Evolutionary conservation across 352 stramenopile genomes (phyloP).

Genomic region (Blastocystis sp.): DNA sequence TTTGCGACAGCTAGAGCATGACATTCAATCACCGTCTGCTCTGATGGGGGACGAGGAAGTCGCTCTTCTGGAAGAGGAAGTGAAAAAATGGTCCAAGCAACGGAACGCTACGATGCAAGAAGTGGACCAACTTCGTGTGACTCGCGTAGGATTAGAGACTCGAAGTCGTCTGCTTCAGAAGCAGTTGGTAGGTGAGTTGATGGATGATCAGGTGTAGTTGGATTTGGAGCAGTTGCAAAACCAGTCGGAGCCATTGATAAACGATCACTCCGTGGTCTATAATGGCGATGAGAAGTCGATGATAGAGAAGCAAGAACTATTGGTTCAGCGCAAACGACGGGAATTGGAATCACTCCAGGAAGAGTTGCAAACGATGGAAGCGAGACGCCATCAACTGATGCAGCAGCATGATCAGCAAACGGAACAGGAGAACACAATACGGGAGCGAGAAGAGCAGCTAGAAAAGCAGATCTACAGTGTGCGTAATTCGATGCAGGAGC

Average conservation of each 20-base stretch:
- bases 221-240: constrained; percentile 27
- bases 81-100: constrained; percentile 68
- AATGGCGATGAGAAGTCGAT: not conserved
- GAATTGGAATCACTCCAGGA: constrained; percentile 63
- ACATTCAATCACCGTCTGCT: not conserved
- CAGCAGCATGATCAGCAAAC: constrained; percentile 66
- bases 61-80: not conserved
- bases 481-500: constrained; percentile 73
- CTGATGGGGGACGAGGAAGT: not conserved
- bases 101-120: constrained; percentile 73
- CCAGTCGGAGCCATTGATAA: not conserved
- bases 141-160: constrained; percentile 66
- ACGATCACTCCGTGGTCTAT: not conserved
- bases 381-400: not conserved
- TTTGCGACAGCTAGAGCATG: not conserved
- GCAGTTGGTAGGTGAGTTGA: not conserved
- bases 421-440: constrained; percentile 66
- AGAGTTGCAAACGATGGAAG: constrained; percentile 61
- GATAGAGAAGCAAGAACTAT: constrained; percentile 59
- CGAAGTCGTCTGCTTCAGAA: constrained; percentile 41
- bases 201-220: not conserved
- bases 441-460: constrained; percentile 69
- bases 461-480: constrained; percentile 78
- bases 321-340: constrained; percentile 66
- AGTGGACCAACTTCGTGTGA: constrained; percentile 62